Percentiles rank a stretch among this genome's conserved stretches.
phyloP scores from a whole-genome alignment of 108 stramenopile species.

The Asterionellopsis glacialis region DNA sequence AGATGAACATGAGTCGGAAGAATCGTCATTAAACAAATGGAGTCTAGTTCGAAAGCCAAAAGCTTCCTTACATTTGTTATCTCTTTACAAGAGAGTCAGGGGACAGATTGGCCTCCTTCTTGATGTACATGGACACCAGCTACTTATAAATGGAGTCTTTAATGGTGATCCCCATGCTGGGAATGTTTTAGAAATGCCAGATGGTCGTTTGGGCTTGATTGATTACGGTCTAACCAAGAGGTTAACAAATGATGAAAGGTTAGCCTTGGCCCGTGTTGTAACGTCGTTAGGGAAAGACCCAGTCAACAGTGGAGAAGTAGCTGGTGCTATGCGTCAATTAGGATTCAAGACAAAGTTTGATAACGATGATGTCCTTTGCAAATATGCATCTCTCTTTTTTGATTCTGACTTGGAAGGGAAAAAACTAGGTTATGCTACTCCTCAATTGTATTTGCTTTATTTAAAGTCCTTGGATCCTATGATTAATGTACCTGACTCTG shows the following conservation, averaged over 20 bases:
- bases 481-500: slow-evolving; percentile 55
- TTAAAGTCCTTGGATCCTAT: slow-evolving; percentile 52
- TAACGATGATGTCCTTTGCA: slow-evolving; percentile 37
- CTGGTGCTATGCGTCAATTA: slow-evolving; percentile 50
- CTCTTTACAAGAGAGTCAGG: slow-evolving; percentile 29
- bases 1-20: background rate
- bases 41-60: slow-evolving; percentile 5
- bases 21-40: too few species aligned
- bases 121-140: slow-evolving; percentile 72
- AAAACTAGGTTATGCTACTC: slow-evolving; percentile 49
- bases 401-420: slow-evolving; percentile 51
- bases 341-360: slow-evolving; percentile 46
- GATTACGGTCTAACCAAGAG: slow-evolving; percentile 67
- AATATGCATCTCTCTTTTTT: slow-evolving; percentile 58
- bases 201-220: slow-evolving; percentile 61
- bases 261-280: slow-evolving; percentile 49
- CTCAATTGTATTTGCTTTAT: slow-evolving; percentile 53
- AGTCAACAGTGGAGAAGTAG: slow-evolving; percentile 19
- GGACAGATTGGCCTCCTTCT: slow-evolving; percentile 43
- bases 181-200: slow-evolving; percentile 44
- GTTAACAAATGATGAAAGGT: slow-evolving; percentile 39
- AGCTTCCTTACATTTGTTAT: slow-evolving; percentile 18
- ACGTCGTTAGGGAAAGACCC: slow-evolving; percentile 29
- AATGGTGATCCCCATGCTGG: slow-evolving; percentile 65
- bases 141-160: slow-evolving; percentile 52